Percentiles rank a stretch among this genome's conserved stretches.
These are phyloP conservation scores for Pseudomonodictys pantanalensis DNA, from an alignment of 495 filamentous ascomycete genomes.

Conservation along the genomic window DNA sequence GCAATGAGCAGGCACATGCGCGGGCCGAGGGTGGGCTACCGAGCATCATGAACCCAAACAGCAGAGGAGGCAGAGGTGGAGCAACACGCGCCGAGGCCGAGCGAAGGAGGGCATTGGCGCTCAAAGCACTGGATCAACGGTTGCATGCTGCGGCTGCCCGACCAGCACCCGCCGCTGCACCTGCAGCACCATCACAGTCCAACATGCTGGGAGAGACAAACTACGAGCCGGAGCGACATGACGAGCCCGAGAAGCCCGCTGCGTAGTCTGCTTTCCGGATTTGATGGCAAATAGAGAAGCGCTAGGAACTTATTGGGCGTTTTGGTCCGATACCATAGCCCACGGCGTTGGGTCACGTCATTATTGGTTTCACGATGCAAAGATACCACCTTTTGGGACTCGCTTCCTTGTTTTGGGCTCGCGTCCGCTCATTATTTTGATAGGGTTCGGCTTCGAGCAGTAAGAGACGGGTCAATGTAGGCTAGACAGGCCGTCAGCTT, in stretches of 20 bases:
- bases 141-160: conserved; percentile 71
- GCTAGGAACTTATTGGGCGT: too few relatives aligned
- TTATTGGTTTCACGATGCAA: too few relatives aligned
- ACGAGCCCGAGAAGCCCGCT: conserved; percentile 14
- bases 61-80: conserved; percentile 44
- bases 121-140: conserved; percentile 89
- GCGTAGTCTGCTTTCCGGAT: not conserved
- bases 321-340: too few relatives aligned
- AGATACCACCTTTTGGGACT: too few relatives aligned
- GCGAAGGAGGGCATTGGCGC: conserved; percentile 78
- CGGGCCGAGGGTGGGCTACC: conserved; percentile 67
- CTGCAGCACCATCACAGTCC: conserved; percentile 10
- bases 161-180: conserved; percentile 7
- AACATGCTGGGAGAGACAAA: conserved; percentile 33
- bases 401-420: too few relatives aligned
- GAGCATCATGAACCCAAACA: conserved; percentile 54
- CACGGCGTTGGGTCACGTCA: too few relatives aligned
- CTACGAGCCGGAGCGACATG: conserved; percentile 31
- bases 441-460: too few relatives aligned
- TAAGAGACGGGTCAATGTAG: too few relatives aligned
- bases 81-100: conserved; percentile 85
- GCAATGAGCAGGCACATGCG: conserved; percentile 67
- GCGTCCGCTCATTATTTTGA: too few relatives aligned
- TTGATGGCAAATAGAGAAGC: not conserved
- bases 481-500: too few relatives aligned